phyloP scores from a whole-genome alignment of 2,329 filamentous ascomycete species.

The Corynespora cassiicola region DNA sequence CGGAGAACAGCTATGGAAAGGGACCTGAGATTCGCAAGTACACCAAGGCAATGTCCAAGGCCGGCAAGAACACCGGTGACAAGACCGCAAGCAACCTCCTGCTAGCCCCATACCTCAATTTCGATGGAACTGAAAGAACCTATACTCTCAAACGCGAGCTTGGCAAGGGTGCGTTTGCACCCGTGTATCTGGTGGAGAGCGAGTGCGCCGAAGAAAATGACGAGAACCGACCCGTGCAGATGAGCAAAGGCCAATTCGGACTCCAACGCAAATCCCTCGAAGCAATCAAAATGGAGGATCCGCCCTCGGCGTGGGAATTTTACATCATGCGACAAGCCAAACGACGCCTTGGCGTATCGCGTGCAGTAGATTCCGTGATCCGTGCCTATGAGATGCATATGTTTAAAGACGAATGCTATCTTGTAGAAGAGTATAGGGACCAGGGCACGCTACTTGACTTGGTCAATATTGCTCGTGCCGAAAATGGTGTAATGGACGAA shows the following conservation, averaged over 20 bases:
- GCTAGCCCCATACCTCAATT: conserved; percentile 69
- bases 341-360: conserved; percentile 72
- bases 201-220: conserved; percentile 62
- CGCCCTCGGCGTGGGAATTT: conserved; percentile 92
- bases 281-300: conserved; percentile 93
- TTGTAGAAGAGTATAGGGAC: conserved; percentile 85
- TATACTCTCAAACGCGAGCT: conserved; percentile 87
- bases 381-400: conserved; percentile 89
- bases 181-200: conserved; percentile 88
- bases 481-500: conserved; percentile 84
- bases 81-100: conserved; percentile 68
- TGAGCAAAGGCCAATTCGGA: conserved; percentile 70
- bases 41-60: conserved; percentile 70
- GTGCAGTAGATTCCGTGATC: conserved; percentile 79
- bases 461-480: conserved; percentile 82
- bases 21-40: conserved; percentile 82
- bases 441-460: conserved; percentile 95
- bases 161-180: conserved; percentile 91
- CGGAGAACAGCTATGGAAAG: conserved; percentile 67
- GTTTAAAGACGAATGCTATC: conserved; percentile 86
- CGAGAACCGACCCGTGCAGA: conserved; percentile 54
- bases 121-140: conserved; percentile 67
- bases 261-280: conserved; percentile 69
- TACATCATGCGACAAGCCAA: conserved; percentile 90
- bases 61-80: conserved; percentile 59